Percentiles rank a stretch among this genome's conserved stretches.
phyloP scores from a whole-genome alignment of 176 grass and related monocot species.

The Zoysia pacifica region DNA sequence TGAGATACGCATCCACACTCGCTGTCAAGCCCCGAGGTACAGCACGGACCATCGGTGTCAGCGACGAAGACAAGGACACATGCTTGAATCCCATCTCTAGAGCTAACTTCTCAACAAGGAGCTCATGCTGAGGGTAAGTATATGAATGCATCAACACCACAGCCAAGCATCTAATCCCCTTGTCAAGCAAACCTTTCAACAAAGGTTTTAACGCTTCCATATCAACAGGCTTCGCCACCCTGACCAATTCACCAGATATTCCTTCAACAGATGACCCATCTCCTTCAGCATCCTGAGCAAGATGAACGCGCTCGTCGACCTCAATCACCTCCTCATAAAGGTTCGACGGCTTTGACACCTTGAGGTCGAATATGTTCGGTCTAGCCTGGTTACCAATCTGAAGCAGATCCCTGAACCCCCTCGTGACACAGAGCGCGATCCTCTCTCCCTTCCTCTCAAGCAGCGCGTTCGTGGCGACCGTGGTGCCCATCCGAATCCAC shows the following conservation, averaged over 20 bases:
- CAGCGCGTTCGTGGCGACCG: conserved; percentile 89
- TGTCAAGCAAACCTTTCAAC: conserved; percentile 76
- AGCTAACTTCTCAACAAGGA: conserved; percentile 71
- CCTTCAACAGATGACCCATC: conserved; percentile 55
- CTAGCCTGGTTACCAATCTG: conserved; percentile 96
- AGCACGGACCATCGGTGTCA: conserved; percentile 92
- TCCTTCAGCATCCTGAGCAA: conserved; percentile 54
- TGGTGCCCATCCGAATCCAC: conserved; percentile 99
- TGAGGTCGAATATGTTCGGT: conserved; percentile 86
- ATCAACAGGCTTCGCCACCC: conserved; percentile 68
- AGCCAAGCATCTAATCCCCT: conserved; percentile 82
- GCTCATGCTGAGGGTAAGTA: conserved; percentile 87
- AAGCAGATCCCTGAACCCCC: conserved; percentile 81
- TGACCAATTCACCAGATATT: conserved; percentile 80
- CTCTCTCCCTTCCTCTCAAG: conserved; percentile 88
- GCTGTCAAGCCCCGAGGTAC: conserved; percentile 93
- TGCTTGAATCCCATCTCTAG: conserved; percentile 89
- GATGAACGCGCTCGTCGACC: conserved; percentile 79
- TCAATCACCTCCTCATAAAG: conserved; percentile 95
- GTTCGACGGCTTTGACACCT: conserved; percentile 76
- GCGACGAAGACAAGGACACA: conserved; percentile 81
- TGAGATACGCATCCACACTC: conserved; percentile 91
- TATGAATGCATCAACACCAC: conserved; percentile 96
- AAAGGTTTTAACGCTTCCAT: conserved; percentile 55
- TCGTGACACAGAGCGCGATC: conserved; percentile 84